Conservation (phyloP, 108 stramenopile species). For the Nannochloropsis salina region DNA sequence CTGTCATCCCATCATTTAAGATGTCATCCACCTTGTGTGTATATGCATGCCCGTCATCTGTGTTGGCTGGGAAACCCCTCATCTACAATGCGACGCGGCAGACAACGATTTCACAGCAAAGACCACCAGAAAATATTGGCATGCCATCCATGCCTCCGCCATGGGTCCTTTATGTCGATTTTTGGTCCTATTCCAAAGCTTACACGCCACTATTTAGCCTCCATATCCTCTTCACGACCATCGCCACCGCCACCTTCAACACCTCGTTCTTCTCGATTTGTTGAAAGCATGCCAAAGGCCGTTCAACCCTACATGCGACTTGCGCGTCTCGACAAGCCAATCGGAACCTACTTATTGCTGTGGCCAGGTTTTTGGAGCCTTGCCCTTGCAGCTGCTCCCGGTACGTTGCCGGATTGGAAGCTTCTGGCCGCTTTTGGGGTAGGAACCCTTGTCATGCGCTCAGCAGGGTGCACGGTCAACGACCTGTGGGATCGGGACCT, state of each 20-base stretch:
- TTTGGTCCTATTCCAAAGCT: no score
- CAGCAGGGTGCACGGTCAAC: slow-evolving; percentile 87
- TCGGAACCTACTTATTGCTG: slow-evolving; percentile 52
- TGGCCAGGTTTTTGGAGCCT: slow-evolving; percentile 56
- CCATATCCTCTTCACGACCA: not conserved
- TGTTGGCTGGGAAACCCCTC: no score
- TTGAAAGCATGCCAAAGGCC: not conserved
- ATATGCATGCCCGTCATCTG: no score
- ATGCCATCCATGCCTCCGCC: no score
- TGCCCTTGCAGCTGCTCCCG: slow-evolving; percentile 50
- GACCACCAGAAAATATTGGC: no score
- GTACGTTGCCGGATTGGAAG: slow-evolving; percentile 38
- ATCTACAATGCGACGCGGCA: no score
- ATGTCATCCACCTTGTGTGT: no score
- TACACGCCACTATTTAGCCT: no score
- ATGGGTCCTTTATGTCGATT: no score
- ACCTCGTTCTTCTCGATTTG: not conserved
- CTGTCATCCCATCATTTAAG: no score
- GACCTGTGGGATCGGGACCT: slow-evolving; percentile 93
- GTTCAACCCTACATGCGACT: slow-evolving; percentile 43
- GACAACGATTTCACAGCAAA: no score
- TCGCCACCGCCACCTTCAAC: not conserved
- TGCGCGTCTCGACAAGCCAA: slow-evolving; percentile 46
- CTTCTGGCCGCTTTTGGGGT: slow-evolving; percentile 53
- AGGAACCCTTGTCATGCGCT: slow-evolving; percentile 84